Evolutionary conservation across 2,329 filamentous ascomycete genomes (phyloP), one percentile per base, ranked within the genome.

Genomic region (Colletotrichum sansevieriae): DNA sequence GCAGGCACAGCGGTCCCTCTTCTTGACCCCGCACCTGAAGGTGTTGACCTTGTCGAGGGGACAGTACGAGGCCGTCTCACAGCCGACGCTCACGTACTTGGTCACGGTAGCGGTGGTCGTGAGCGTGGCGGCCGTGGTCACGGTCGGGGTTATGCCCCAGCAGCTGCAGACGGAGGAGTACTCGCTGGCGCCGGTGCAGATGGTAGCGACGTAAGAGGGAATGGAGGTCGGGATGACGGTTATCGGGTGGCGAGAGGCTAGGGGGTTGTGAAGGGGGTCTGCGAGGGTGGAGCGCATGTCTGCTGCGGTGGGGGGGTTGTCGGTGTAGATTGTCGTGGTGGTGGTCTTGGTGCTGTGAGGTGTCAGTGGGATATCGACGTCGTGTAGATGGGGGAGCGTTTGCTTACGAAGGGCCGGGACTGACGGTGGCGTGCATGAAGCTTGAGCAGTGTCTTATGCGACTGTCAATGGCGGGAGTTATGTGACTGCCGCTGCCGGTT

Each of bases 81-180:
- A 68, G 49, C 61, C 62, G 11, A 52, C 39, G 49, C 51, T 33
- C 52, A 60, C 33, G 35, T 59, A 60, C 11, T 20, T 12, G 57
- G 81, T 83, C 52, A 81, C 77, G 15, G 80, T 82, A 47, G 75
- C 73, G n/a, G 79, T 82, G 55, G 25, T 35, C 8, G 80, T 82
- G 33, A 80, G 78, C 47, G 71, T 71, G 15, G 78, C 71, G 47
- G 77, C 79, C 8, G 81, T 82, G 55, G 74, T 78, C 39, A 78
- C 75, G 13, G 73, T 68, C 29, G 75, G 75, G 25, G 79, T 81
- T 72, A 83, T 76, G 58, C 79, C 80, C 76, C 78, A 84, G 79
- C 82, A 83, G 66, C 75, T 76, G 78, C 82, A 84, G 57, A 78
- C 82, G 39, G 80, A 80, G 43, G 80, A 74, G 75, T 82, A 83